A percentile compares a stretch with the other conserved stretches of the same genome.
These are phyloP conservation scores for Sisymbrium irio DNA, from an alignment of 345 rosid species.

Conservation along the genomic window DNA sequence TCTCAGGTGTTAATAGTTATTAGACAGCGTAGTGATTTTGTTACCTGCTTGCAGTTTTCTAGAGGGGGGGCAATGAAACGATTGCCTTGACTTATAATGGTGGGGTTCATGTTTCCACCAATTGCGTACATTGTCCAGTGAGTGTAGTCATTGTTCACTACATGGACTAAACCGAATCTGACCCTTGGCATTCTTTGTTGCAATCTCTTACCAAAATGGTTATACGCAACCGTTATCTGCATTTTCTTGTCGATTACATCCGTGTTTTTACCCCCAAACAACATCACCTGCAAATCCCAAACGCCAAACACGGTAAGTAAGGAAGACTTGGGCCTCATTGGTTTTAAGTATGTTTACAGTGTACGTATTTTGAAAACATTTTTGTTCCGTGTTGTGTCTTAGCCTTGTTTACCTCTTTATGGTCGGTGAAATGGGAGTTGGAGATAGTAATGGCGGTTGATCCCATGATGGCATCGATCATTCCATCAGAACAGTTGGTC, in stretches of 20 bases:
- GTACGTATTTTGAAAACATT: background rate
- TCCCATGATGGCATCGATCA: slow-evolving; percentile 56
- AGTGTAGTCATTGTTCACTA: slow-evolving; percentile 81
- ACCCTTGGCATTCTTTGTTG: slow-evolving; percentile 46
- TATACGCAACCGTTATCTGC: slow-evolving; percentile 73
- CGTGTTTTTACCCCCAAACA: slow-evolving; percentile 56
- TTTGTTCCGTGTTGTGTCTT: background rate
- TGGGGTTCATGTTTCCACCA: slow-evolving; percentile 62
- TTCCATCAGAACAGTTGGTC: slow-evolving; percentile 53
- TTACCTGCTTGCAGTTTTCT: slow-evolving; percentile 46
- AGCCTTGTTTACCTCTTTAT: slow-evolving; percentile 47
- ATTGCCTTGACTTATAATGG: slow-evolving; percentile 77
- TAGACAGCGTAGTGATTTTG: background rate
- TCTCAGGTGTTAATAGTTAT: background rate
- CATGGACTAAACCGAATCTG: slow-evolving; percentile 62
- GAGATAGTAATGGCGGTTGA: slow-evolving; percentile 72
- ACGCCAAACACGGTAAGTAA: background rate
- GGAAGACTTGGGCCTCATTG: background rate
- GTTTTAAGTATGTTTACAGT: background rate
- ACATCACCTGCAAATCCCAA: slow-evolving; percentile 50
- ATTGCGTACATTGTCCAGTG: slow-evolving; percentile 75
- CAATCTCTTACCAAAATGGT: slow-evolving; percentile 60
- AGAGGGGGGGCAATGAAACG: slow-evolving; percentile 66
- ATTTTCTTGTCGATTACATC: slow-evolving; percentile 44
- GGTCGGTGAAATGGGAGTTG: slow-evolving; percentile 62